Conservation (phyloP, 805 yeast genomes). For the Candida anglica region DNA sequence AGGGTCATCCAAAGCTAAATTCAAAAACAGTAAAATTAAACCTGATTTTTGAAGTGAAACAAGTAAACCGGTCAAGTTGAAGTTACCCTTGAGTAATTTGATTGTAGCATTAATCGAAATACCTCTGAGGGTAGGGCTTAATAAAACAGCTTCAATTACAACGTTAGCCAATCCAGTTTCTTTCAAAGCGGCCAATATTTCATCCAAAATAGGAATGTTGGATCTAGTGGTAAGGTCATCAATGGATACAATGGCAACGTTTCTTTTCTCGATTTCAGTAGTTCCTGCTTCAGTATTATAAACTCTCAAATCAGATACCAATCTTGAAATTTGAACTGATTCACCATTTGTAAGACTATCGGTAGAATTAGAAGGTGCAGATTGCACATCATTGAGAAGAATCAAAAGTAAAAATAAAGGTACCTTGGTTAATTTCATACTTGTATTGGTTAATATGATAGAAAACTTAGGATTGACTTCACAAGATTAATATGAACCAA, state of each 20-base stretch:
- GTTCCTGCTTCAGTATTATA: not conserved
- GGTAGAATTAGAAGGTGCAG: too few relatives aligned
- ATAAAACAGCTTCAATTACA: conserved; percentile 19
- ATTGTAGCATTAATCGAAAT: conserved; percentile 16
- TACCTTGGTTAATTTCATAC: too few relatives aligned
- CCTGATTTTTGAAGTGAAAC: conserved; percentile 23
- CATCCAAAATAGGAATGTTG: conserved; percentile 19
- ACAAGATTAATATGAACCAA: too few relatives aligned
- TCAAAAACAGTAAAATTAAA: conserved; percentile 15
- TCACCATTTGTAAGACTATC: not conserved
- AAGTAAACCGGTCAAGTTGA: conserved; percentile 19
- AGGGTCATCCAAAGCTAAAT: conserved; percentile 20
- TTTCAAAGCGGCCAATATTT: conserved; percentile 14
- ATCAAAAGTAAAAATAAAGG: too few relatives aligned
- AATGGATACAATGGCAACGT: too few relatives aligned
- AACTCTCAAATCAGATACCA: conserved; percentile 2
- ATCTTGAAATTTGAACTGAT: too few relatives aligned
- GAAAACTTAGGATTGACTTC: too few relatives aligned
- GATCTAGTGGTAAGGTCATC: conserved; percentile 11
- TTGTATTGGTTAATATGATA: too few relatives aligned
- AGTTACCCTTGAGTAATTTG: conserved; percentile 14
- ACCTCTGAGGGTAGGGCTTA: conserved; percentile 16
- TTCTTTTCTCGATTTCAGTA: too few relatives aligned
- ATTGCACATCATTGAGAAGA: too few relatives aligned
- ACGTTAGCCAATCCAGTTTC: conserved; percentile 17